Evolutionary conservation across 148 eudicot species (phyloP).

Genomic region (Vaccinium vitisidaea): DNA sequence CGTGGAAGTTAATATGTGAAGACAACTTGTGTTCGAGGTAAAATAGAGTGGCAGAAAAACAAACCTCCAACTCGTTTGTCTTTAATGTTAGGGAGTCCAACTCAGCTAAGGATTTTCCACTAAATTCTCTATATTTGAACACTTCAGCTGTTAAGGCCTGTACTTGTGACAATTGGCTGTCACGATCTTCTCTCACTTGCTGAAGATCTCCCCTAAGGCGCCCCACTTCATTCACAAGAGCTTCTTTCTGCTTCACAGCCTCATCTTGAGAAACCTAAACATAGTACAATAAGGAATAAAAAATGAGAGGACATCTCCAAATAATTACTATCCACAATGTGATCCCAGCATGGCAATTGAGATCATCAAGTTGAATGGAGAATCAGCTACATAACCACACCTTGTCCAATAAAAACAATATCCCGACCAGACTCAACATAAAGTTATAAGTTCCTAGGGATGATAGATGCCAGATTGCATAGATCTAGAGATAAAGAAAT

Average conservation of each 20-base stretch:
- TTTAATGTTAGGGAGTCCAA: slow-evolving; percentile 51
- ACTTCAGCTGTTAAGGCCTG: slow-evolving; percentile 58
- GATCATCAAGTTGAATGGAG: not conserved
- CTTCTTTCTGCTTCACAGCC: slow-evolving; percentile 69
- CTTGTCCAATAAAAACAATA: not conserved
- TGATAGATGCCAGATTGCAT: not conserved
- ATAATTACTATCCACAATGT: not conserved
- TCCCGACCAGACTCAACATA: not conserved
- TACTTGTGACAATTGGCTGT: slow-evolving; percentile 58
- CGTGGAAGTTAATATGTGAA: not conserved
- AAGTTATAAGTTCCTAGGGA: not conserved
- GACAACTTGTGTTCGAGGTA: not conserved
- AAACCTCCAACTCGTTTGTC: slow-evolving; percentile 77
- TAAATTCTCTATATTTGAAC: slow-evolving; percentile 54
- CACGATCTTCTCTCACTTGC: slow-evolving; percentile 78
- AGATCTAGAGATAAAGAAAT: not conserved
- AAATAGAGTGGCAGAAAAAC: slow-evolving; percentile 5
- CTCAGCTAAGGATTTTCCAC: slow-evolving; percentile 57
- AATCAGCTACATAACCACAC: not conserved
- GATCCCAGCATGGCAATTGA: not conserved
- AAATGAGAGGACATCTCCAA: not conserved
- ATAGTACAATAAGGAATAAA: not conserved
- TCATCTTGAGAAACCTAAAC: slow-evolving; percentile 71
- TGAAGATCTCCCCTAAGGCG: slow-evolving; percentile 70
- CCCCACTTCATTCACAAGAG: slow-evolving; percentile 57